phyloP scores from a whole-genome alignment of 1,139 yeast genomes.

The Yamadazyma blattariae region DNA sequence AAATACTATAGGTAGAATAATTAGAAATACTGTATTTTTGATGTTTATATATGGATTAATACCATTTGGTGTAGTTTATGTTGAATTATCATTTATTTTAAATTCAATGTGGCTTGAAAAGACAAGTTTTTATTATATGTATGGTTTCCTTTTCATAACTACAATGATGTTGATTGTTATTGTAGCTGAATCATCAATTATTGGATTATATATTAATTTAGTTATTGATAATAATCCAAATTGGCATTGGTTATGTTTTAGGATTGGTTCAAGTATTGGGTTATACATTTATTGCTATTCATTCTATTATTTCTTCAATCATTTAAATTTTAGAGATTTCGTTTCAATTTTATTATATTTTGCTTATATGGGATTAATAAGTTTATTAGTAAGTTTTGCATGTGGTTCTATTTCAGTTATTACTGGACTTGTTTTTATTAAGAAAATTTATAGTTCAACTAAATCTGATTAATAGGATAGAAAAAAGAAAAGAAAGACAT shows the following conservation, averaged over 20 bases:
- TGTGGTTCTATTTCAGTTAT: constrained; percentile 76
- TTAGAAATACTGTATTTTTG: constrained; percentile 19
- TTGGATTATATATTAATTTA: constrained; percentile 65
- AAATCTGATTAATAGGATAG: constrained; percentile 59
- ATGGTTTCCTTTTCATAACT: constrained; percentile 71
- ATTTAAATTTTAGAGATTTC: constrained; percentile 60
- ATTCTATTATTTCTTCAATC: constrained; percentile 58
- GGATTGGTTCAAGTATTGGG: constrained; percentile 69
- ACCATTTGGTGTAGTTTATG: constrained; percentile 80
- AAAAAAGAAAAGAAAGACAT: too few species aligned
- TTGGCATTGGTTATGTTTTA: constrained; percentile 87
- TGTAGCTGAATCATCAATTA: constrained; percentile 70
- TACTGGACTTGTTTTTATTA: constrained; percentile 60
- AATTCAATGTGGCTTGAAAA: constrained; percentile 80
- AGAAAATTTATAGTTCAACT: constrained; percentile 54
- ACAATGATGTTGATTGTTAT: constrained; percentile 58
- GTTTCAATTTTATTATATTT: constrained; percentile 70
- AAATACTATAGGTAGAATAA: constrained; percentile 7
- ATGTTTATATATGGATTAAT: constrained; percentile 55
- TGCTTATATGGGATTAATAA: constrained; percentile 66
- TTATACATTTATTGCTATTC: constrained; percentile 71
- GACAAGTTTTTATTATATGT: constrained; percentile 75
- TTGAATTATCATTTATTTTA: constrained; percentile 71
- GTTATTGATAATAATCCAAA: constrained; percentile 55
- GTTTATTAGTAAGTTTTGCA: constrained; percentile 61